Evolutionary conservation across 129 eudicot species (phyloP), one percentile per base, ranked within the genome.

Genomic region (Mikania micrantha): DNA sequence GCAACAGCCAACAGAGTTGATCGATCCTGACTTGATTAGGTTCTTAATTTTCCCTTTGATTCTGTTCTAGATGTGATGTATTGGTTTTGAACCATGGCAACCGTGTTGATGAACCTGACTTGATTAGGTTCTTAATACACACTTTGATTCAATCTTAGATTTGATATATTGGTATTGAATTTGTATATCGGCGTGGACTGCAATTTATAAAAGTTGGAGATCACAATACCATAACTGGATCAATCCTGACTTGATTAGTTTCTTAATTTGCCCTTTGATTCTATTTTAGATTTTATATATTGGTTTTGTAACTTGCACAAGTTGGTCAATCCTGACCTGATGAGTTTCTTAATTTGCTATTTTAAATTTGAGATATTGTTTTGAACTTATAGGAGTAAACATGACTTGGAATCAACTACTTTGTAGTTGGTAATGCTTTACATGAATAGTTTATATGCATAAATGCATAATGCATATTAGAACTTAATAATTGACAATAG

Each of bases 351-450:
- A 25, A 54, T 44, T 9, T 9, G 21, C 42, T 47, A 7, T 34
- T 67, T 50, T 66, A 29, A 29, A 24, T 8, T 32, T 47, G 27
- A 48, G 17, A 3, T 40, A 0, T 70, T 17, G 66, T 70, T 70
- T 39, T 12, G 28, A 57, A 40, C 17, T 57, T 4, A 57, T 15
- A 38, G 15, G 34, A 39, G 34, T 22, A 20, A 22, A 72, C 25
- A 45, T 60, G 19, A 42, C 21, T 34, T 72, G 49, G 61, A 61
- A 47, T 62, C 70, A 24, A 64, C 65, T 73, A 63, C 71, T 50
- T 63, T 63, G 40, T 36, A 54, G 53, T 39, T 63, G 77, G 64
- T 72, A 61, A 47, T 45, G 41, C 70, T 48, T 47, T 40, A 57
- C 57, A 39, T 60, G 62, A 48, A 48, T 15, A 57, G 60, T 38